Conservation (phyloP, 1,284 basidiomycete species). For the Tremellales sp. region DNA sequence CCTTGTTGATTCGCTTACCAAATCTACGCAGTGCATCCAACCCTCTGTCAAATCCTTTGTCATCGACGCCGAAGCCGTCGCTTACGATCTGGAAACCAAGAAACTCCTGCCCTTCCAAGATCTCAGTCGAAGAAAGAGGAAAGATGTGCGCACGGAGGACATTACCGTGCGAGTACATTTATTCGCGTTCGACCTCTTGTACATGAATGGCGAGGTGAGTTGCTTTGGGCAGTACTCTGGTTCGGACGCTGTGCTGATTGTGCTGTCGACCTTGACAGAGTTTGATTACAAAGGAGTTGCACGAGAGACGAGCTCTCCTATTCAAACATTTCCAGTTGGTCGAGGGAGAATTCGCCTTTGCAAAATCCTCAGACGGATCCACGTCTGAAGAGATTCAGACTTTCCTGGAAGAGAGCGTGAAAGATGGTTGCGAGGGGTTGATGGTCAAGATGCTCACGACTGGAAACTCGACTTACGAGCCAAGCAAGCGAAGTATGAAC, state of each 20-base stretch:
- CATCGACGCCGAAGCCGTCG: constrained; percentile 77
- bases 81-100: constrained; percentile 64
- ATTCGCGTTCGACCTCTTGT: constrained; percentile 57
- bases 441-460: constrained; percentile 99
- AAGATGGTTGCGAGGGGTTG: constrained; percentile 95
- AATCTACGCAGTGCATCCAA: constrained; percentile 66
- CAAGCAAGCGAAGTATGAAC: constrained; percentile 88
- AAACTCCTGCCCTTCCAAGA: constrained; percentile 77
- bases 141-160: constrained; percentile 68
- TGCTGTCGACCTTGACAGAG: constrained; percentile 29
- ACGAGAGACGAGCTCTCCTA: constrained; percentile 71
- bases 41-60: constrained; percentile 72
- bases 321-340: constrained; percentile 76
- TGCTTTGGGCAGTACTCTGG: background rate
- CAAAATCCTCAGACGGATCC: constrained; percentile 82
- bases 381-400: constrained; percentile 90
- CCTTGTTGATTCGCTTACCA: constrained; percentile 20
- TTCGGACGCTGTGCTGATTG: background rate
- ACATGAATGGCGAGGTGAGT: constrained; percentile 55
- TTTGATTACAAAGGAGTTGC: constrained; percentile 42
- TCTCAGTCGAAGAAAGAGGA: constrained; percentile 76
- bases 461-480: constrained; percentile 89
- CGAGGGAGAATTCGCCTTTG: constrained; percentile 87
- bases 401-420: constrained; percentile 94
- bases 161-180: constrained; percentile 57